Evolutionary conservation across 2,329 filamentous ascomycete species (phyloP), one percentile per base, ranked within the genome.

Genomic region (Penicillium glabrum): DNA sequence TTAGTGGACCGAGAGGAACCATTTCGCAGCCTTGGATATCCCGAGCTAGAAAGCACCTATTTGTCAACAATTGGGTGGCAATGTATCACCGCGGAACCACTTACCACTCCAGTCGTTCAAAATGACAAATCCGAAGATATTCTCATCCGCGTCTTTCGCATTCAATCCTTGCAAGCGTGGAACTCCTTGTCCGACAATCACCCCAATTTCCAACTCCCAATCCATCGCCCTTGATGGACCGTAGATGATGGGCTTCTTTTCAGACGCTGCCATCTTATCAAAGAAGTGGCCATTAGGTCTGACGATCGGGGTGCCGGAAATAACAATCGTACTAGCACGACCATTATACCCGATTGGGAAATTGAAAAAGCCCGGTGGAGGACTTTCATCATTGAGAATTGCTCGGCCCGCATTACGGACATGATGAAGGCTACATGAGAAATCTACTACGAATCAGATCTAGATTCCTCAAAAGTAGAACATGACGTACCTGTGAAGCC

Each of bases 1-100:
- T 85, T 51, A 87, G 78, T 0, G 86, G 86, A 0, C 85, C 85
- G 0, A 87, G 71, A 0, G 84, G 84, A 3, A 74, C 75, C 84
- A 87, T 87, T 62, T 88, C 86, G 23, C 83, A 74, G 0, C 72
- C 78, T 67, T 88, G 85, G 21, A 88, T 83, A 65, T 88, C 85
- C 6, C 70, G 62, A 4, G 65, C 65, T 64, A 47, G 52, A 49
- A 19, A 21, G 8, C 19, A 29, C 39, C n/a, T 13, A 21, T 41
- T 41, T 21, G 33, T 58, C 37, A 57, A 46, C 21, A 26, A 19
- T 31, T 14, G 26, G 29, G 14, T 33, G 24, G 23, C 5, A 33
- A 3, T 3, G 14, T n/a, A 23, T 41, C 9, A 23, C 23, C 21
- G 16, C 13, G 11, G 16, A 26, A 31, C 14, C 9, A 57, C 65